Evolutionary conservation across 768 basidiomycete species (phyloP).

Genomic region (Suillus ampliporus): DNA sequence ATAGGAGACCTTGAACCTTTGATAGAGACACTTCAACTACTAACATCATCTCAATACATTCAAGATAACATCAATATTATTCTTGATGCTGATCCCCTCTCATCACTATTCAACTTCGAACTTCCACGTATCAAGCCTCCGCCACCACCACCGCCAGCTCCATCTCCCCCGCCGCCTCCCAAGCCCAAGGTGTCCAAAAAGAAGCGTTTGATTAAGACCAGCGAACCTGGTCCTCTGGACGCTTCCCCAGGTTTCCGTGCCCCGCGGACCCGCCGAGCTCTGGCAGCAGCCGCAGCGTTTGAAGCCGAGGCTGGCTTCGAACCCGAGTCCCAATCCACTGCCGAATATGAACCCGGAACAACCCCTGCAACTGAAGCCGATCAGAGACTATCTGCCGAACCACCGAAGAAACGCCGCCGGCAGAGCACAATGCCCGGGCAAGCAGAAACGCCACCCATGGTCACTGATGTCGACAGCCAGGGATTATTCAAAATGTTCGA

Average conservation of each 20-base stretch:
- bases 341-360: conserved; percentile 15
- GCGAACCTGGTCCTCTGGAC: conserved; percentile 39
- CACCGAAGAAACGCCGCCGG: conserved; percentile 27
- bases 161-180: conserved; percentile 24
- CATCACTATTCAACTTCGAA: conserved; percentile 72
- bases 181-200: conserved; percentile 48
- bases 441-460: conserved; percentile 56
- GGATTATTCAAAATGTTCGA: conserved; percentile 85
- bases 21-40: conserved; percentile 57
- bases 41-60: conserved; percentile 58
- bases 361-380: conserved; percentile 16
- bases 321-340: conserved; percentile 18
- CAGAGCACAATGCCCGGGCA: conserved; percentile 28
- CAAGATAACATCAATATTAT: conserved; percentile 59
- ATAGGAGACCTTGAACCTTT: conserved; percentile 82
- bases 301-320: conserved; percentile 42
- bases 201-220: conserved; percentile 34
- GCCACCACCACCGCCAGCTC: conserved; percentile 54
- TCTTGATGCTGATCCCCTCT: conserved; percentile 61
- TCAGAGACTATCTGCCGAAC: conserved; percentile 28
- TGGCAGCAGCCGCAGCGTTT: conserved; percentile 49
- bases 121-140: conserved; percentile 65
- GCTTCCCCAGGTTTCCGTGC: conserved; percentile 51
- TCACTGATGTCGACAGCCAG: conserved; percentile 73
- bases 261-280: conserved; percentile 53